Evolutionary conservation across 2,329 filamentous ascomycete genomes (phyloP), one percentile per base, ranked within the genome.

Genomic region (Monosporascus sp.): DNA sequence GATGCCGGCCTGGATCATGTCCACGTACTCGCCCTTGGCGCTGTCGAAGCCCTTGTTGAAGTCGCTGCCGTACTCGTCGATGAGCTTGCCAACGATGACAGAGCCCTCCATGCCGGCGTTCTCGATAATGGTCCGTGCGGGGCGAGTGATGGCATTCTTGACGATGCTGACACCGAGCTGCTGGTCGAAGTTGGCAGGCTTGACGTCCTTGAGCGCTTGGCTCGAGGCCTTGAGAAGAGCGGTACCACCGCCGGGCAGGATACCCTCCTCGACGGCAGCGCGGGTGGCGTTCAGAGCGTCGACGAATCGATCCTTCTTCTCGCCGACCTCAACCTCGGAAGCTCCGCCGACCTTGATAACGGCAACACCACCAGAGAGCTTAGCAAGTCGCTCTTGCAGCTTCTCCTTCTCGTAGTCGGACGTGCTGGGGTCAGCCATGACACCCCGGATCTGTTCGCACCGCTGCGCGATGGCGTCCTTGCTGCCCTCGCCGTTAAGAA

Each of bases 361-460:
- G 65, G 94, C 94, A 66, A 99, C 94, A 83, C 94, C 94, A 60
- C 94, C 94, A 63, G 94, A 97, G 63, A 99, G 89, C 87, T 99
- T 99, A 65, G 94, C 94, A 57, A 99, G 89, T 78, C 94, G 94
- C 82, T 99, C 94, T 80, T 97, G 94, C 61, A 99, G 90, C 86
- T 99, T 99, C 88, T 99, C 94, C 85, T 97, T 97, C 85, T 99
- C 94, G 78, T 99, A 99, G 70, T 99, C 94, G 48, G 92, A 97
- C 60, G 94, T 99, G 65, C 83, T 87, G 61, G 93, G 88, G 78
- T 99, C 94, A 58, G 80, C 82, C 80, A 97, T 96, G 75, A 97
- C 91, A 63, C 93, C 92, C 64, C 94, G 92, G 76, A 99, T 99
- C 82, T 99, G 94, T 79, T 99, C 94, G 77, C 94, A 97, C 72